These are phyloP conservation scores for Trichaptum fuscoviolaceum DNA, from an alignment of 768 basidiomycete species.

Conservation along the genomic window DNA sequence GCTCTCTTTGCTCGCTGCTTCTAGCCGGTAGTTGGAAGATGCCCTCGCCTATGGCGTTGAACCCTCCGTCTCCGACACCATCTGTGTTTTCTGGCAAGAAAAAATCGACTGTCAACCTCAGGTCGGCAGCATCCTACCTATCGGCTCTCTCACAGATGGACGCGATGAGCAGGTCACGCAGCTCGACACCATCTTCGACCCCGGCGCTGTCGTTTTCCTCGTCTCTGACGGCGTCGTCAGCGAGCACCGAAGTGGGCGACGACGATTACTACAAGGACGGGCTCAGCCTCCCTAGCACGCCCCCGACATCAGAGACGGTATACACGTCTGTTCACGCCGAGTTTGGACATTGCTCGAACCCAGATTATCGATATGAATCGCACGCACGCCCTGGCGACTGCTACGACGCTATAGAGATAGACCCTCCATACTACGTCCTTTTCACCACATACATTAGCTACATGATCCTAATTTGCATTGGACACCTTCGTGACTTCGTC, in stretches of 20 bases:
- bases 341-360: slow-evolving; percentile 86
- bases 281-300: slow-evolving; percentile 53
- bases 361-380: slow-evolving; percentile 64
- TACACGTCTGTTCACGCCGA: slow-evolving; percentile 82
- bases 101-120: slow-evolving; percentile 20
- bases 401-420: slow-evolving; percentile 57
- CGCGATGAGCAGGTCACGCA: slow-evolving; percentile 52
- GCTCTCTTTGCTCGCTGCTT: not conserved
- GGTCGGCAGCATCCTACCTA: slow-evolving; percentile 26
- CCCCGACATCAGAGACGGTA: slow-evolving; percentile 77
- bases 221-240: slow-evolving; percentile 61
- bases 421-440: slow-evolving; percentile 91
- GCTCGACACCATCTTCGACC: slow-evolving; percentile 51
- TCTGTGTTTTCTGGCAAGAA: slow-evolving; percentile 57
- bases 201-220: slow-evolving; percentile 73
- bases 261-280: slow-evolving; percentile 42
- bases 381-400: slow-evolving; percentile 49
- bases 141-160: slow-evolving; percentile 61
- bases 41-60: slow-evolving; percentile 64
- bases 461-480: slow-evolving; percentile 84
- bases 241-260: slow-evolving; percentile 61
- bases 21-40: slow-evolving; percentile 15
- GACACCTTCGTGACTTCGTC: slow-evolving; percentile 92
- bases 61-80: slow-evolving; percentile 40
- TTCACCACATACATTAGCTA: slow-evolving; percentile 92